Evolutionary conservation across 805 yeast genomes (phyloP).

Genomic region (Candida hispaniensis): DNA sequence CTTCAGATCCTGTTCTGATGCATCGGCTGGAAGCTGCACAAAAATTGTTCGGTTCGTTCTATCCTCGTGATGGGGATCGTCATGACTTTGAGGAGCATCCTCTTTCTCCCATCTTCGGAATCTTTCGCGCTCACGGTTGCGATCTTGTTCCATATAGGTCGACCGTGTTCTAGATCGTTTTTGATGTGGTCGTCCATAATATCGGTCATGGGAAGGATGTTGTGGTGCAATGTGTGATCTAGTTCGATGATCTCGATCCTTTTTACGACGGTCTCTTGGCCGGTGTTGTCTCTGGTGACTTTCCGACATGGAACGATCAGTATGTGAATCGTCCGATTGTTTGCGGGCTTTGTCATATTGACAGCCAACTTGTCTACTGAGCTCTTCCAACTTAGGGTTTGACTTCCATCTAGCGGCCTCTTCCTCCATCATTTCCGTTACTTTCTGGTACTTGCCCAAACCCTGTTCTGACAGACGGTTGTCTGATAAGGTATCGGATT

Average conservation of each 20-base stretch:
- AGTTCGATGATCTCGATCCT: conserved; percentile 1
- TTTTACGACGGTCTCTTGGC: neutral
- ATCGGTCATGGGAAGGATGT: conserved; percentile 22
- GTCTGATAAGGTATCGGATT: too few species aligned
- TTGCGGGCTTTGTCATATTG: neutral
- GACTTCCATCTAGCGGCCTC: conserved; percentile 13
- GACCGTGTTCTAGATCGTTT: too few species aligned
- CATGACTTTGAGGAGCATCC: neutral
- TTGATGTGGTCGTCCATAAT: too few species aligned
- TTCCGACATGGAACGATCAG: neutral
- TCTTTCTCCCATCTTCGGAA: conserved; percentile 15
- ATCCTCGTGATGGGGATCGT: conserved; percentile 7
- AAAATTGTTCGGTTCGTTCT: conserved; percentile 26
- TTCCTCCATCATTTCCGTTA: conserved; percentile 11
- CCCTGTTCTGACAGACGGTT: too few species aligned
- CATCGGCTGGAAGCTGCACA: conserved; percentile 28
- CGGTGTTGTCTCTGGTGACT: neutral
- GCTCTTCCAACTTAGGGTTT: neutral
- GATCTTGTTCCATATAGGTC: conserved; percentile 6
- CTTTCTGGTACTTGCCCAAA: conserved; percentile 14
- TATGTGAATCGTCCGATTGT: neutral
- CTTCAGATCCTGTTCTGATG: conserved; percentile 26
- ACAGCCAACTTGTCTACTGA: neutral
- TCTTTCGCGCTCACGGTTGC: conserved; percentile 5
- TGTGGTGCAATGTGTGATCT: neutral